Base-by-base conservation (phyloP, 2,329 filamentous ascomycete species). In the Aspergillus tanneri region DNA sequence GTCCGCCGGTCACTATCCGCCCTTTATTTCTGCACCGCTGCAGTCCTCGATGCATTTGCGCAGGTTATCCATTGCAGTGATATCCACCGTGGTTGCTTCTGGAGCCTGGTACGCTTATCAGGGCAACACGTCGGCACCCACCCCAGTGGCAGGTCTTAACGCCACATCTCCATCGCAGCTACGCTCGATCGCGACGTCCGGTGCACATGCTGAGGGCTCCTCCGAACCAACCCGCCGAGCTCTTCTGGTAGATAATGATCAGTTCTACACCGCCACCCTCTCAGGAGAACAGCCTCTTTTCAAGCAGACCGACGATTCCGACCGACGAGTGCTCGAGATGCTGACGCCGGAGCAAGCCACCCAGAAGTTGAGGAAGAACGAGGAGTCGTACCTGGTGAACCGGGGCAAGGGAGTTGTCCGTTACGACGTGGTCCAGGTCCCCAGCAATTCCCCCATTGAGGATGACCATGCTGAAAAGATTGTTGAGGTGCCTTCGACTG, bases 401-500 rank as follows among this genome's bases (percentile, higher is more conserved):
- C 79, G 93, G 43, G 95, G 93, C 11, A 82, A 89, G 67, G 93
- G 93, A 28, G 92, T 99, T 30, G 85, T 96, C 54, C 84, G 93
- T 57, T 99, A 99, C 66, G 93, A 99, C 70, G 77, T 96, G 7
- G 90, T 93, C 19, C 93, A 99, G 70, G 81, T 97, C 52, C 88
- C 92, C 8, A 96, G 90, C 75, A 99, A 99, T 69, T 89, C 95
- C 61, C 93, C 93, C 0, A 99, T 99, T 50, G 93, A 99, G 73
- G 93, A 99, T 64, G 95, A 99, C 65, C 93, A 99, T 66, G 88
- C 91, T 43, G 93, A 99, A 74, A 95, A 96, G 79, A 96, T 97
- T 62, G 90, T 99, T 38, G 89, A 97, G 70, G 83, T 96, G 7
- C 87, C 89, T 4, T 79, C 80, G 44, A 77, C 75, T 41, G 74